These are phyloP conservation scores for Cryptosporidium meleagridis DNA, from an alignment of 169 alveolate species.

Conservation along the genomic window DNA sequence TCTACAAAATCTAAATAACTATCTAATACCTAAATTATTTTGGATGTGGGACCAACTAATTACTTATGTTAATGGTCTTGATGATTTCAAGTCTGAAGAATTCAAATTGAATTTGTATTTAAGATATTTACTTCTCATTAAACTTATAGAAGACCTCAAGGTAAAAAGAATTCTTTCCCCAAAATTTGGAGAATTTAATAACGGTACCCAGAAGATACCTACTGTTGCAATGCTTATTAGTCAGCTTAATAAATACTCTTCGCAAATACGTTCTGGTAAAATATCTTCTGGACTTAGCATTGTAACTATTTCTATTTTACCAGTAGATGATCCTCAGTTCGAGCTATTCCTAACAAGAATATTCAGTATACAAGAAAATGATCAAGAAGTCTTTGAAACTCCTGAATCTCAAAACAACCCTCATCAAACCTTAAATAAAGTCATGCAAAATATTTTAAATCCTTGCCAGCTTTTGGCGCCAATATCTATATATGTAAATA, in stretches of 20 bases:
- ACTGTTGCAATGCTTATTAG: neutral
- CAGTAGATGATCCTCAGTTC: conserved; percentile 20
- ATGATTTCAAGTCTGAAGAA: neutral
- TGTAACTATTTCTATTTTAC: neutral
- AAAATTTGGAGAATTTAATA: neutral
- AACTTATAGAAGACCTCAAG: conserved; percentile 14
- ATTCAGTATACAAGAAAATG: neutral
- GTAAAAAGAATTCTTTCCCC: conserved; percentile 26
- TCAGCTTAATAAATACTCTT: neutral
- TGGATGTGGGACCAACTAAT: neutral
- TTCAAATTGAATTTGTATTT: neutral
- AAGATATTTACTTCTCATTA: conserved; percentile 15
- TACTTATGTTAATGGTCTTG: neutral
- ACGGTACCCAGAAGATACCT: neutral
- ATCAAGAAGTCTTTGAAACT: neutral
- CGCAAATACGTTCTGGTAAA: neutral
- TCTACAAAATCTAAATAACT: neutral
- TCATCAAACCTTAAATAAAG: neutral
- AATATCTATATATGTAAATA: neutral
- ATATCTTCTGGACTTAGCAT: conserved; percentile 3
- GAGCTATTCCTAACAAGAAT: neutral
- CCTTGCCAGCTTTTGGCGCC: conserved; percentile 19
- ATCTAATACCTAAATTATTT: conserved; percentile 3
- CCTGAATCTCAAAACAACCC: neutral
- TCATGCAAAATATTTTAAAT: conserved; percentile 12